Evolutionary conservation across 768 basidiomycete genomes (phyloP).

Genomic region (Tulasnella sp.): DNA sequence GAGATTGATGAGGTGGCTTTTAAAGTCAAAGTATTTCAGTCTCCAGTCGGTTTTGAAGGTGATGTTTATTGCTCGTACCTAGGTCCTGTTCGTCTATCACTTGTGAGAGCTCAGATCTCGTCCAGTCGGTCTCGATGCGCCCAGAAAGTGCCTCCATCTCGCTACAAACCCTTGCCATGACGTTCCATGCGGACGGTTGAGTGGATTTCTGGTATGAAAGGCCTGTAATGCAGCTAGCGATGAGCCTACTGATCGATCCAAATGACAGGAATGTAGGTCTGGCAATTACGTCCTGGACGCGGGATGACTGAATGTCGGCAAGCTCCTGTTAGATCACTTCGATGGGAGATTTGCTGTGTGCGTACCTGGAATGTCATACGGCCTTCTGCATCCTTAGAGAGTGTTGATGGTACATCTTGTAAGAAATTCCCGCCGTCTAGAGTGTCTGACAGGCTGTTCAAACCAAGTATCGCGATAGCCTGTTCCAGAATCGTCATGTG

Average conservation of each 20-base stretch:
- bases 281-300: background rate
- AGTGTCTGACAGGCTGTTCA: background rate
- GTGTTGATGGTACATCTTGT: background rate
- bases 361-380: background rate
- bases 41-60: too few species aligned
- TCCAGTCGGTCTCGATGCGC: conserved; percentile 26
- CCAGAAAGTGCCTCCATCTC: conserved; percentile 22
- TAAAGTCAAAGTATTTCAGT: too few species aligned
- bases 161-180: conserved; percentile 19
- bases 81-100: conserved; percentile 26
- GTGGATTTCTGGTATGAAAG: background rate
- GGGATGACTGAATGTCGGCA: background rate
- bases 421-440: conserved; percentile 9
- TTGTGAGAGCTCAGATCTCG: conserved; percentile 23
- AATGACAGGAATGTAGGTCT: background rate
- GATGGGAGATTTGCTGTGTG: background rate
- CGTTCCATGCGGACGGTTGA: background rate
- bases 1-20: background rate
- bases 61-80: conserved; percentile 20
- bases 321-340: too few species aligned
- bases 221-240: background rate
- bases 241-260: conserved; percentile 2
- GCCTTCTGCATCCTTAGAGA: background rate
- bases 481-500: background rate
- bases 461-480: background rate